Conservation (phyloP, 345 rosid genomes). For the Gossypium thurberi region DNA sequence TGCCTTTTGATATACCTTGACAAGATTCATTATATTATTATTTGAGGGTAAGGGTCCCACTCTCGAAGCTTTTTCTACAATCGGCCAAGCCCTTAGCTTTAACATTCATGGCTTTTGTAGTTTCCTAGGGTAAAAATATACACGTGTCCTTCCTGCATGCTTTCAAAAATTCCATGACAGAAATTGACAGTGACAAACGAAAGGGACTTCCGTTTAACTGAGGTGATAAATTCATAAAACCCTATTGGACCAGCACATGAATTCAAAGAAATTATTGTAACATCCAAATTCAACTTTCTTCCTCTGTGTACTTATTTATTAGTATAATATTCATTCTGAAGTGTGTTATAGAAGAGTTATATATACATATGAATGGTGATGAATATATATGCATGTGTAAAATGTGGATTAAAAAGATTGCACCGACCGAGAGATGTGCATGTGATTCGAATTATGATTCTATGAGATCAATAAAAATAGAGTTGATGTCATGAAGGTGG, state of each 20-base stretch:
- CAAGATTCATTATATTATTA: neutral
- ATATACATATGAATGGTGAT: no score
- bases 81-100: neutral
- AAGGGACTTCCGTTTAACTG: neutral
- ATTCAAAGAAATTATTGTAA: no score
- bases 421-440: neutral
- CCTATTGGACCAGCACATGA: neutral
- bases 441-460: neutral
- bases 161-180: neutral
- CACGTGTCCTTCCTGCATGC: neutral
- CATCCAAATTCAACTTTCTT: no score
- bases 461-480: neutral
- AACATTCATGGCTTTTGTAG: neutral
- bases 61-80: neutral
- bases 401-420: neutral
- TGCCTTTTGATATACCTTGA: neutral
- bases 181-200: conserved; percentile 6
- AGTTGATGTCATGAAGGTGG: neutral
- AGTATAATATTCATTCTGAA: no score
- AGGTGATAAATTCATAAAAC: neutral
- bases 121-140: neutral
- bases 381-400: neutral
- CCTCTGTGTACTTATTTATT: no score
- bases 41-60: neutral
- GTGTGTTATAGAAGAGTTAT: no score